Evolutionary conservation across 176 grass and related monocot species (phyloP).

Genomic region (Elaeis guineensis): DNA sequence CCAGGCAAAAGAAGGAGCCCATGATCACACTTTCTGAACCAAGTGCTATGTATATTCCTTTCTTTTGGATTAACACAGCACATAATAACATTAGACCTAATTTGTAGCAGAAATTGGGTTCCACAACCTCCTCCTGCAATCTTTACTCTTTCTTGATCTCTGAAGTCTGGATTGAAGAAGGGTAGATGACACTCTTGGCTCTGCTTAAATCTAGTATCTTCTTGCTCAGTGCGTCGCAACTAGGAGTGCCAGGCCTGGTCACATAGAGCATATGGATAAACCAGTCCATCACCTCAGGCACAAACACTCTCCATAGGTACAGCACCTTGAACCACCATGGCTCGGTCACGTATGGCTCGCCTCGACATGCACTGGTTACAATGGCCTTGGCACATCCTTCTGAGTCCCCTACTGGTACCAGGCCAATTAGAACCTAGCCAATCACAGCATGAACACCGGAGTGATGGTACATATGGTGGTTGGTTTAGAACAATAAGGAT

Average conservation of each 20-base stretch:
- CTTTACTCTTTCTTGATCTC: constrained; percentile 1
- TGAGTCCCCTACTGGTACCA: constrained; percentile 38
- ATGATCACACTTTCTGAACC: too few species aligned
- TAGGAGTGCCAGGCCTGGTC: neutral
- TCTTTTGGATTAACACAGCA: too few species aligned
- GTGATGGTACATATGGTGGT: too few species aligned
- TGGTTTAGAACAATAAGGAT: too few species aligned
- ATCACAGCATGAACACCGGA: too few species aligned
- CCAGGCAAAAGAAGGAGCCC: too few species aligned
- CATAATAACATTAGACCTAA: too few species aligned
- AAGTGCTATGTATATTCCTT: too few species aligned
- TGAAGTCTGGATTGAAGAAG: constrained; percentile 25
- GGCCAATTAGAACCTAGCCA: constrained; percentile 31
- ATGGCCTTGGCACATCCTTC: constrained; percentile 42
- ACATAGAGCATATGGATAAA: constrained; percentile 45
- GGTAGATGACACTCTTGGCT: constrained; percentile 43
- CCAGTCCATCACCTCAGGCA: constrained; percentile 43
- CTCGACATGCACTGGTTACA: constrained; percentile 40
- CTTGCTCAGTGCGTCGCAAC: constrained; percentile 18
- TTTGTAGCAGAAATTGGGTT: too few species aligned
- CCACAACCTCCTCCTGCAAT: too few species aligned
- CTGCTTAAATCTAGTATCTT: constrained; percentile 30
- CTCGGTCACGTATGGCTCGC: constrained; percentile 39
- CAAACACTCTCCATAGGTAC: constrained; percentile 43
- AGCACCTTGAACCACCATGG: constrained; percentile 48